phyloP scores from a whole-genome alignment of 2,329 filamentous ascomycete genomes.

The Aspergillus pseudoterreus region DNA sequence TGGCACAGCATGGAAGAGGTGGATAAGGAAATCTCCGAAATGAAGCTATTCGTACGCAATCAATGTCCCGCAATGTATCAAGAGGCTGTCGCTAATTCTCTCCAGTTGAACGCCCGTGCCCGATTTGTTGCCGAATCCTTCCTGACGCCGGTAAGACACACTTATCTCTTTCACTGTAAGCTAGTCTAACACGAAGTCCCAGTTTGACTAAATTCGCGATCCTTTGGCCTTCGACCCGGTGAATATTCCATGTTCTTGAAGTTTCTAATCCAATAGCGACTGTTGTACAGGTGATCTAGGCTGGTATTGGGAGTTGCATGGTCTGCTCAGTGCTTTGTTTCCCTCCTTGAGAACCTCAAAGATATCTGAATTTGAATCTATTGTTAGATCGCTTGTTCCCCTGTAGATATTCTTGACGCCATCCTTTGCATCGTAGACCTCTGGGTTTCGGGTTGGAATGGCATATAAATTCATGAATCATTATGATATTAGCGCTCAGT shows the following conservation, averaged over 20 bases:
- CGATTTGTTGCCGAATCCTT: slow-evolving; percentile 98
- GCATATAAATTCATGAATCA: no score
- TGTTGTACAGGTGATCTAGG: slow-evolving; percentile 23
- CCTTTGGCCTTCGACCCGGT: slow-evolving; percentile 12
- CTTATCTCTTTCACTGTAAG: neutral
- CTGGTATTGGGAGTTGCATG: slow-evolving; percentile 17
- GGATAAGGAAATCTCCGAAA: slow-evolving; percentile 99
- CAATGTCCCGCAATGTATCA: slow-evolving; percentile 14
- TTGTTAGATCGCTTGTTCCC: neutral
- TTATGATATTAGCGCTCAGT: no score
- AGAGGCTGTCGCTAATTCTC: slow-evolving; percentile 3
- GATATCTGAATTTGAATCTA: slow-evolving; percentile 3
- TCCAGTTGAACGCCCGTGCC: slow-evolving; percentile 87
- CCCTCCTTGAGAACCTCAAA: slow-evolving; percentile 6
- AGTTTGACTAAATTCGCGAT: slow-evolving; percentile 18
- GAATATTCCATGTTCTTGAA: slow-evolving; percentile 18
- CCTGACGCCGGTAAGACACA: slow-evolving; percentile 72
- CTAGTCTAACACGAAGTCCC: slow-evolving; percentile 28
- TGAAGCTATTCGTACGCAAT: slow-evolving; percentile 91
- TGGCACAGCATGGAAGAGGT: slow-evolving; percentile 79
- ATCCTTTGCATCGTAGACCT: neutral
- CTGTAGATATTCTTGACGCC: neutral
- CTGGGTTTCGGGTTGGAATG: no score
- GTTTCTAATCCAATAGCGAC: slow-evolving; percentile 9
- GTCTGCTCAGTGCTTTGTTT: slow-evolving; percentile 9